Conservation (phyloP, 306 rosid genomes). For the Medicago arabica region DNA sequence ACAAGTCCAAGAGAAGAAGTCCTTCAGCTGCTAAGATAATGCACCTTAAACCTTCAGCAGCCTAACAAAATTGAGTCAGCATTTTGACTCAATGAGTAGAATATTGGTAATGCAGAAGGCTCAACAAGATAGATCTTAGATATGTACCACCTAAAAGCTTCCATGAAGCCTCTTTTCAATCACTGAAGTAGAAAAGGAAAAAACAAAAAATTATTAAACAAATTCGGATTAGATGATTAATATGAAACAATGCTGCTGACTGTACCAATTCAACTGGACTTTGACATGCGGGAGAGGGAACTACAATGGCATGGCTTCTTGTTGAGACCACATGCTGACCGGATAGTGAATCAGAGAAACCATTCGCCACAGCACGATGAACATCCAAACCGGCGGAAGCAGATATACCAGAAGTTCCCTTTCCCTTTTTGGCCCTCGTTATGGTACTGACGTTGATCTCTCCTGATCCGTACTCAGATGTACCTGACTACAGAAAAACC, state of each 20-base stretch:
- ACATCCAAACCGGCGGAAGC: conserved; percentile 59
- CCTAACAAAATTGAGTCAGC: conserved; percentile 26
- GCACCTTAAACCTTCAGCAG: conserved; percentile 46
- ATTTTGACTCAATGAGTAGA: conserved; percentile 26
- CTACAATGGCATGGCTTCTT: conserved; percentile 74
- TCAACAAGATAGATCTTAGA: conserved; percentile 24
- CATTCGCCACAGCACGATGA: conserved; percentile 59
- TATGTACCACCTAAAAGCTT: conserved; percentile 48
- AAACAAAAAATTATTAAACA: neutral
- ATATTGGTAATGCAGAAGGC: conserved; percentile 25
- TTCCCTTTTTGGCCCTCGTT: conserved; percentile 56
- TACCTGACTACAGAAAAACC: conserved; percentile 56
- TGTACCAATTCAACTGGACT: conserved; percentile 41
- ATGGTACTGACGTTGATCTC: conserved; percentile 49
- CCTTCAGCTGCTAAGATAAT: conserved; percentile 39
- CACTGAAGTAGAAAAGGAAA: conserved; percentile 27
- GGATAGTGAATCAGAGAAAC: conserved; percentile 62
- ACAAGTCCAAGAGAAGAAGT: conserved; percentile 25
- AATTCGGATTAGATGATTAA: conserved; percentile 32
- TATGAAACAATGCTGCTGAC: conserved; percentile 36
- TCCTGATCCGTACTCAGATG: conserved; percentile 54
- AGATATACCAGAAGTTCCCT: conserved; percentile 64
- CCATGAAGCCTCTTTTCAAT: conserved; percentile 30
- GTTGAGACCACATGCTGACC: conserved; percentile 64
- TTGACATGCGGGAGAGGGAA: conserved; percentile 58